These are phyloP conservation scores for Boletus sensibilis DNA, from an alignment of 768 basidiomycete genomes.

Conservation along the genomic window DNA sequence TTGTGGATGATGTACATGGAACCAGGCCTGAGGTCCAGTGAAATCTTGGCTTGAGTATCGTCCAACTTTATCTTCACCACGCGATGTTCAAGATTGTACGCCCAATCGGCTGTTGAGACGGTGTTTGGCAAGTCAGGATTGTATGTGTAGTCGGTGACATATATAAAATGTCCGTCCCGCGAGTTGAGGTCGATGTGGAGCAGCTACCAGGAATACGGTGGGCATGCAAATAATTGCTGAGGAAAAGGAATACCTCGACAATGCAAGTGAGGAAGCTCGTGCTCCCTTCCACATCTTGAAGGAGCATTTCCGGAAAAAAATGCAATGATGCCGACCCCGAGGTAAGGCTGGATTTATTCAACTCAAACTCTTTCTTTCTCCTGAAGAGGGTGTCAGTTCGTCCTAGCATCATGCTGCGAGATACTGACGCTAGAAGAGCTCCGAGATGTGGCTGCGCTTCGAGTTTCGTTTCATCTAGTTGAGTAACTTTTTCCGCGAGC, in stretches of 20 bases:
- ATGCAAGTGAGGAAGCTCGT: conserved; percentile 51
- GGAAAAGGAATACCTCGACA: conserved; percentile 48
- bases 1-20: conserved; percentile 49
- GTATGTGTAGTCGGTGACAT: conserved; percentile 65
- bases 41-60: conserved; percentile 45
- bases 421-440: conserved; percentile 51
- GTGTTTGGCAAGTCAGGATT: conserved; percentile 42
- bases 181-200: conserved; percentile 40
- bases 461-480: conserved; percentile 42
- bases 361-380: conserved; percentile 45
- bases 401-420: neutral
- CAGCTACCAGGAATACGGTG: conserved; percentile 37
- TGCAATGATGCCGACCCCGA: conserved; percentile 27
- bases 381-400: conserved; percentile 32
- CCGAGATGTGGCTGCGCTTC: conserved; percentile 39
- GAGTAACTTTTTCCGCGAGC: conserved; percentile 41
- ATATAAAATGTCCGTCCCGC: conserved; percentile 40
- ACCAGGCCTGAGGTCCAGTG: conserved; percentile 39
- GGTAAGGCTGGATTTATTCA: conserved; percentile 19
- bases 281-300: conserved; percentile 45
- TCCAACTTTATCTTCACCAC: conserved; percentile 52
- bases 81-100: conserved; percentile 45
- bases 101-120: conserved; percentile 36
- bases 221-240: neutral
- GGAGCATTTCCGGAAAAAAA: conserved; percentile 43